phyloP scores from a whole-genome alignment of 331 rosid genomes.

The Malus hybrid region DNA sequence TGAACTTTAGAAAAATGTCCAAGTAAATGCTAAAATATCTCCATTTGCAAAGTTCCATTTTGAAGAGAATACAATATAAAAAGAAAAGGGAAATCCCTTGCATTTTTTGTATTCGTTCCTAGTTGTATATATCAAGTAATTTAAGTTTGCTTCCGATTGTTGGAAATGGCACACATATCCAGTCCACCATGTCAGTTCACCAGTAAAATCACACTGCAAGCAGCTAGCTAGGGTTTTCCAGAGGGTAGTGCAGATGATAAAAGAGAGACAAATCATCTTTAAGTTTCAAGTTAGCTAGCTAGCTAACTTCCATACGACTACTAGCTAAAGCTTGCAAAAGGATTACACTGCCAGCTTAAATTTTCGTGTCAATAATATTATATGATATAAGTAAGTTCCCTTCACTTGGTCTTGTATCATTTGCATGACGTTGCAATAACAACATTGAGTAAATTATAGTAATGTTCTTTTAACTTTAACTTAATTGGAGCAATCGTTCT shows the following conservation, averaged over 20 bases:
- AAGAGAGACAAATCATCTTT: neutral
- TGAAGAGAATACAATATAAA: neutral
- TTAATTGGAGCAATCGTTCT: no score
- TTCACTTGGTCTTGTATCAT: neutral
- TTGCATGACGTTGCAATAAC: no score
- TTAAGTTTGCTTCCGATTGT: neutral
- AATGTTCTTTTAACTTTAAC: no score
- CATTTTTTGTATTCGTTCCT: neutral
- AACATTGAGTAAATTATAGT: no score
- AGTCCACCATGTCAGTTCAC: neutral
- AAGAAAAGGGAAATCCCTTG: neutral
- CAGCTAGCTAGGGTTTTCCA: neutral
- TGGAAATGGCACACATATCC: neutral
- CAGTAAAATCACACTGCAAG: neutral
- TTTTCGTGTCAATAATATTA: no score
- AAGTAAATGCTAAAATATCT: neutral
- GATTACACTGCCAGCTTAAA: neutral
- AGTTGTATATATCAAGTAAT: neutral
- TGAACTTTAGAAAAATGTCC: neutral
- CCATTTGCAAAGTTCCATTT: neutral
- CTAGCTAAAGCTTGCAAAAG: neutral
- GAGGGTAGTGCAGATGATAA: neutral
- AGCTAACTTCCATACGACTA: neutral
- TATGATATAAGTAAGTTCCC: neutral
- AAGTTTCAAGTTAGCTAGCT: neutral